Percentiles rank a stretch among this genome's conserved stretches.
These are phyloP conservation scores for Globisporangium recalcitrans DNA, from an alignment of 352 stramenopile species.

Conservation along the genomic window DNA sequence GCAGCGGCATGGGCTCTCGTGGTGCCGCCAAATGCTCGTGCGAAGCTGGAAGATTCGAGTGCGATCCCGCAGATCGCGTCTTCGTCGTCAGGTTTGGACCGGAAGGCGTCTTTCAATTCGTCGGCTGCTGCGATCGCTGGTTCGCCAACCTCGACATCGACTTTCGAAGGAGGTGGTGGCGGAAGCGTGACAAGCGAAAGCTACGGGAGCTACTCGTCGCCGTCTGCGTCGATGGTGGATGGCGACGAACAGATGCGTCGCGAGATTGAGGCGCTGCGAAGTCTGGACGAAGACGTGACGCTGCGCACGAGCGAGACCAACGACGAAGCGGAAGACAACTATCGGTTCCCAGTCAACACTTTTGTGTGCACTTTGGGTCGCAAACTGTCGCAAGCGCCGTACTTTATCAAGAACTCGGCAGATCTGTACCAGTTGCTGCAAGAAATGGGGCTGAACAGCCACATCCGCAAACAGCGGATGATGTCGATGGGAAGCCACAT, in stretches of 20 bases:
- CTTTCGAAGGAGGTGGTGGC: constrained; percentile 5
- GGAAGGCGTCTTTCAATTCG: constrained; percentile 10
- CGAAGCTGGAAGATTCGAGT: constrained; percentile 50
- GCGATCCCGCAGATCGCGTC: constrained; percentile 10
- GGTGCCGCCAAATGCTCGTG: constrained; percentile 46
- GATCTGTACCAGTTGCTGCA: constrained; percentile 81
- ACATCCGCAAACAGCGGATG: constrained; percentile 68
- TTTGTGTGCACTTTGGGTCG: constrained; percentile 81
- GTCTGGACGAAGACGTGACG: constrained; percentile 21
- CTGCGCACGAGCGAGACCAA: constrained; percentile 25
- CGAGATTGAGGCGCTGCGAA: constrained; percentile 16
- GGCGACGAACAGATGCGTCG: constrained; percentile 17
- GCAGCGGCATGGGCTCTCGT: constrained; percentile 79
- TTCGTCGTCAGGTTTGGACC: neutral
- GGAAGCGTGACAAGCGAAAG: constrained; percentile 20
- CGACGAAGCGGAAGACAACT: constrained; percentile 35
- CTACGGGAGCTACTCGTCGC: constrained; percentile 13
- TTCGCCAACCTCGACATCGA: constrained; percentile 6
- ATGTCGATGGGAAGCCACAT: constrained; percentile 40
- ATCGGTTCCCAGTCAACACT: constrained; percentile 77
- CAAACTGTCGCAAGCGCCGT: constrained; percentile 79
- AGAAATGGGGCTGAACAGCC: constrained; percentile 81
- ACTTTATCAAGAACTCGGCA: constrained; percentile 85
- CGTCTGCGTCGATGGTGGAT: constrained; percentile 10
- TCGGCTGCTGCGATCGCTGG: neutral